Conservation (phyloP, 2,329 filamentous ascomycete genomes). For the Pleoardoris graminearum region DNA sequence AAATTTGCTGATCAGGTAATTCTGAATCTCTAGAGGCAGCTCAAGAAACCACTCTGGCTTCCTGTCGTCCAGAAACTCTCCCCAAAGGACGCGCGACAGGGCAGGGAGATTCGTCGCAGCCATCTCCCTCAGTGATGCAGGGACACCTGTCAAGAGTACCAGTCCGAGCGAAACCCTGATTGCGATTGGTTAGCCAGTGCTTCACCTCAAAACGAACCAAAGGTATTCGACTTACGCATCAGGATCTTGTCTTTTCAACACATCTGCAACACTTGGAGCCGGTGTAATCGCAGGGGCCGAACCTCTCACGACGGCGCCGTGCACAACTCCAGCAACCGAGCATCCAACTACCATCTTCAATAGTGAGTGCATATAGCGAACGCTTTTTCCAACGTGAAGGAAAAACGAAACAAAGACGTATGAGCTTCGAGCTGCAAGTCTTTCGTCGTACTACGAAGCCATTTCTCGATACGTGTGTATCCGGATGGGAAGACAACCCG, state of each 20-base stretch:
- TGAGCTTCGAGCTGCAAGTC: conserved; percentile 3
- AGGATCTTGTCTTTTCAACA: conserved; percentile 27
- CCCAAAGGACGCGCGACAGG: conserved; percentile 40
- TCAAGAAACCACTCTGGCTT: conserved; percentile 40
- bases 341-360: conserved; percentile 18
- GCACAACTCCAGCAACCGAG: conserved; percentile 15
- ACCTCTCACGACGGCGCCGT: conserved; percentile 13
- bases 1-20: conserved; percentile 38
- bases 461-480: conserved; percentile 14
- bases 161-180: conserved; percentile 40
- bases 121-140: conserved; percentile 38
- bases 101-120: conserved; percentile 43
- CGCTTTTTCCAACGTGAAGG: conserved; percentile 10
- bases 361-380: conserved; percentile 34
- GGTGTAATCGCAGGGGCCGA: conserved; percentile 33
- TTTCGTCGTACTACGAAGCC: conserved; percentile 14
- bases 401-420: conserved; percentile 9
- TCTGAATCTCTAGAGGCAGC: conserved; percentile 39
- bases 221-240: conserved; percentile 34
- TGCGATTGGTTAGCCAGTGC: conserved; percentile 12
- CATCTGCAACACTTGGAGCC: conserved; percentile 24
- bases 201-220: background rate
- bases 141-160: conserved; percentile 41
- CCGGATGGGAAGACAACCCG: conserved; percentile 13
- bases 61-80: conserved; percentile 39